Conservation (phyloP, 192 early-diverging fungal genomes). For the Geranomyces variabilis region DNA sequence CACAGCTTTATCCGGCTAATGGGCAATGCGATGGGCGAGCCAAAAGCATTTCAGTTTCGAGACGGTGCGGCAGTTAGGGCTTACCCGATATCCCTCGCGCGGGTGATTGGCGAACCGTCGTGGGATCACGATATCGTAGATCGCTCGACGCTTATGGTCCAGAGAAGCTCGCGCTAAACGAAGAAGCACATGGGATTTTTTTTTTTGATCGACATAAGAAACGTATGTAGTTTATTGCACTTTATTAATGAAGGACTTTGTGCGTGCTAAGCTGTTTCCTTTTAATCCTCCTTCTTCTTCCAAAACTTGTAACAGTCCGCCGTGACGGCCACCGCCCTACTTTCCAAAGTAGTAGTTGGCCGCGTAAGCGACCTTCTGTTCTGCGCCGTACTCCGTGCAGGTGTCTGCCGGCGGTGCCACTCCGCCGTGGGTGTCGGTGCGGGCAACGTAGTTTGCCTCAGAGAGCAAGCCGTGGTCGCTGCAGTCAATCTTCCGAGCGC, state of each 20-base stretch:
- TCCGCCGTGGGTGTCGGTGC: slow-evolving; percentile 13
- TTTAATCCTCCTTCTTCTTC: no score
- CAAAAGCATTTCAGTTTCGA: slow-evolving; percentile 22
- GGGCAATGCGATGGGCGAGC: not conserved
- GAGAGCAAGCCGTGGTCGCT: slow-evolving; percentile 10
- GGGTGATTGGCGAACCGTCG: no score
- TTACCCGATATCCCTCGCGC: slow-evolving; percentile 15
- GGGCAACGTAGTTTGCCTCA: slow-evolving; percentile 4
- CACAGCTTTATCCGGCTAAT: slow-evolving; percentile 18
- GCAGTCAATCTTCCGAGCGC: not conserved
- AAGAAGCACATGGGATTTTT: no score
- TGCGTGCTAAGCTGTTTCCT: no score
- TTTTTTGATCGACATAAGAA: no score
- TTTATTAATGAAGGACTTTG: no score
- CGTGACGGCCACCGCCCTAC: no score
- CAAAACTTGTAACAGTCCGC: no score
- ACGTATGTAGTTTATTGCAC: no score
- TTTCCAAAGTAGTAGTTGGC: slow-evolving; percentile 24
- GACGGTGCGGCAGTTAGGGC: slow-evolving; percentile 7
- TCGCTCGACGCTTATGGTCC: no score
- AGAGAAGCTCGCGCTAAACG: no score
- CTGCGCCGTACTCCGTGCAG: not conserved
- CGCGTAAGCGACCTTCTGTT: not conserved
- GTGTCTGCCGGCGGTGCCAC: slow-evolving; percentile 18
- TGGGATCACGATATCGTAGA: no score